Conservation (phyloP, 2,329 filamentous ascomycete species). For the Fusarium sp. region DNA sequence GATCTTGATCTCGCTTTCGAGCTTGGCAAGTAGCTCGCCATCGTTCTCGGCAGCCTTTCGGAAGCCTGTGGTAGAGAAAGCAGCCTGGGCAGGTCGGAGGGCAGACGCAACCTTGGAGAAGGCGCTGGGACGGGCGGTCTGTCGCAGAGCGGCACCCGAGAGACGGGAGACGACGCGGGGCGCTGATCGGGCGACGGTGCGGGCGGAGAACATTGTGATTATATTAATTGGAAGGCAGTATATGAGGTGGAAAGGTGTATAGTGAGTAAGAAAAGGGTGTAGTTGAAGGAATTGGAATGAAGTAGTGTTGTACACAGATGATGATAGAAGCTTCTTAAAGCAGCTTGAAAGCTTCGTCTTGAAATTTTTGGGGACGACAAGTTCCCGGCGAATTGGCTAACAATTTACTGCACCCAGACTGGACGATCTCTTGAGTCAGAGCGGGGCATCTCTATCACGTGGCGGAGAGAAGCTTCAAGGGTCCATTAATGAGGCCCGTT, state of each 20-base stretch:
- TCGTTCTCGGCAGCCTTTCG: slow-evolving; percentile 68
- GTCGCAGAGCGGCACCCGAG: slow-evolving; percentile 61
- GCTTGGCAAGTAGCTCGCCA: slow-evolving; percentile 85
- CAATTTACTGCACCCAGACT: slow-evolving; percentile 30
- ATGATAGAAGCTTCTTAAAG: slow-evolving; percentile 39
- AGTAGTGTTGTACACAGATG: slow-evolving; percentile 29
- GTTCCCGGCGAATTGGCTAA: slow-evolving; percentile 24
- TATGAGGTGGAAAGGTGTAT: neutral
- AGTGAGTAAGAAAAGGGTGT: neutral
- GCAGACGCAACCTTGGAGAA: slow-evolving; percentile 59
- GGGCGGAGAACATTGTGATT: slow-evolving; percentile 75
- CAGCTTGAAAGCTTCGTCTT: slow-evolving; percentile 25
- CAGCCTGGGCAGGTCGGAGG: slow-evolving; percentile 51
- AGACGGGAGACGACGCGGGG: slow-evolving; percentile 72
- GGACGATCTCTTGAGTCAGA: slow-evolving; percentile 27
- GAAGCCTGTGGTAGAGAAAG: slow-evolving; percentile 59
- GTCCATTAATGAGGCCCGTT: neutral
- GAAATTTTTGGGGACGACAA: slow-evolving; percentile 41
- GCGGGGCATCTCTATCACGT: slow-evolving; percentile 34
- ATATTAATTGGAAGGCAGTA: slow-evolving; percentile 1
- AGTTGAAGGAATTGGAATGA: slow-evolving; percentile 23
- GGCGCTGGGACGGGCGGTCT: slow-evolving; percentile 61
- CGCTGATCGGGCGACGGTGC: slow-evolving; percentile 72
- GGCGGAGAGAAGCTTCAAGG: slow-evolving; percentile 6
- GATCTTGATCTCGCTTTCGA: slow-evolving; percentile 84